Evolutionary conservation across 2,329 filamentous ascomycete species (phyloP).

Genomic region (Botrytis elliptica): DNA sequence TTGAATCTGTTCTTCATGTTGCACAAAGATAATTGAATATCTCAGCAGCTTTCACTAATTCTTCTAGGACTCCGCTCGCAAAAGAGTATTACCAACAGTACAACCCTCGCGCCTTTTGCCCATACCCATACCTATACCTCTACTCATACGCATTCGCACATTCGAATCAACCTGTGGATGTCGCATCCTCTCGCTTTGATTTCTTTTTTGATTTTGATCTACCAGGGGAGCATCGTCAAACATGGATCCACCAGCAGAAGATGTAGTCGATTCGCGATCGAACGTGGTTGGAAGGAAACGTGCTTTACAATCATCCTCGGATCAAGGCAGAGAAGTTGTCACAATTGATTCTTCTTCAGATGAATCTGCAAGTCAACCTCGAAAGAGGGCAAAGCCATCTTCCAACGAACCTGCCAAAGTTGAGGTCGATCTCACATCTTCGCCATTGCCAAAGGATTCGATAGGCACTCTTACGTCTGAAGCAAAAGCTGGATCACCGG

Average conservation of each 20-base stretch:
- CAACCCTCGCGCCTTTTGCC: background rate
- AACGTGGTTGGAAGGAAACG: conserved; percentile 17
- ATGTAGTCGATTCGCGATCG: conserved; percentile 19
- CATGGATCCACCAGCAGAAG: conserved; percentile 14
- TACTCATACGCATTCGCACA: background rate
- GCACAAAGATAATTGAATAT: background rate
- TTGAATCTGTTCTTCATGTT: background rate
- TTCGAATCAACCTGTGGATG: background rate
- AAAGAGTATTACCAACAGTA: background rate
- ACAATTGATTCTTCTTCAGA: conserved; percentile 20
- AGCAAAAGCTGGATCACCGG: background rate
- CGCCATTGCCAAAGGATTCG: background rate
- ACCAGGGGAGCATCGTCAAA: background rate
- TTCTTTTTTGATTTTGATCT: background rate
- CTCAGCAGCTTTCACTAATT: conserved; percentile 16
- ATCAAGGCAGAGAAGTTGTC: conserved; percentile 2
- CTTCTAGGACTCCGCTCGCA: conserved; percentile 11
- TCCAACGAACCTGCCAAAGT: background rate
- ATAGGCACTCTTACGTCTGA: background rate
- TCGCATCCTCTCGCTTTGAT: background rate
- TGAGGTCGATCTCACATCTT: conserved; percentile 6
- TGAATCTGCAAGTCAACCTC: conserved; percentile 8
- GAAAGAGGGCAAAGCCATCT: conserved; percentile 16
- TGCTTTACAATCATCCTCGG: conserved; percentile 14
- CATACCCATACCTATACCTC: background rate